A percentile compares a stretch with the other conserved stretches of the same genome.
These are phyloP conservation scores for Monosporascus cannonballus DNA, from an alignment of 2,329 filamentous ascomycete genomes.

Conservation along the genomic window DNA sequence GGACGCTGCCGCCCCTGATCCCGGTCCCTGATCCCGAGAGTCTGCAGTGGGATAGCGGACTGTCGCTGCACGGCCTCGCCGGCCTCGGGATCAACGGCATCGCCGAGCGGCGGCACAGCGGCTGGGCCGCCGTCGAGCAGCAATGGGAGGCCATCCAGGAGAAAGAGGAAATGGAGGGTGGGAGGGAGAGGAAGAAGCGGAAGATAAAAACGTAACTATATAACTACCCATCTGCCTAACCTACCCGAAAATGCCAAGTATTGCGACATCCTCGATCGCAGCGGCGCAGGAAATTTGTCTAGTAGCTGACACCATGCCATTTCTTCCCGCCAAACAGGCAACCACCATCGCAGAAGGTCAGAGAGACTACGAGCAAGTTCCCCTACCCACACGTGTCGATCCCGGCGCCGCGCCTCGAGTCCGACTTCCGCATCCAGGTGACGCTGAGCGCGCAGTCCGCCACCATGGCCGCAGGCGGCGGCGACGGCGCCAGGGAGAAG, in stretches of 20 bases:
- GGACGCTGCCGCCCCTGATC: neutral
- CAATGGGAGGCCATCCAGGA: too few species aligned
- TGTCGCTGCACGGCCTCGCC: neutral
- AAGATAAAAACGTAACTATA: too few species aligned
- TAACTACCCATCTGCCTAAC: too few species aligned
- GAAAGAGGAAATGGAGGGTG: too few species aligned
- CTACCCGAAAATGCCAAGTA: too few species aligned
- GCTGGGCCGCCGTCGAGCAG: neutral
- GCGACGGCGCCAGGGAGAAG: slow-evolving; percentile 6
- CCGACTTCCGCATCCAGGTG: slow-evolving; percentile 23
- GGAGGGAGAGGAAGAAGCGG: too few species aligned
- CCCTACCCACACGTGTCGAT: slow-evolving; percentile 19
- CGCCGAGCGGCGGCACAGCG: neutral
- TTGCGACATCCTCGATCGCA: too few species aligned
- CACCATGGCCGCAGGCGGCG: slow-evolving; percentile 16
- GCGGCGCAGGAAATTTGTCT: too few species aligned
- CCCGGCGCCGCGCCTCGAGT: slow-evolving; percentile 17
- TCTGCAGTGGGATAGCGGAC: neutral
- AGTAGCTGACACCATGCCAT: too few species aligned
- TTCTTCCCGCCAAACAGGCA: too few species aligned
- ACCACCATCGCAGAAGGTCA: slow-evolving; percentile 1
- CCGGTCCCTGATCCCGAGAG: neutral
- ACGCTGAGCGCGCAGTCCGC: slow-evolving; percentile 19
- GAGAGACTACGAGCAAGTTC: slow-evolving; percentile 9
- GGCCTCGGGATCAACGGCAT: neutral